Conservation (phyloP, 2,329 filamentous ascomycete species). For the Claviceps citrina region DNA sequence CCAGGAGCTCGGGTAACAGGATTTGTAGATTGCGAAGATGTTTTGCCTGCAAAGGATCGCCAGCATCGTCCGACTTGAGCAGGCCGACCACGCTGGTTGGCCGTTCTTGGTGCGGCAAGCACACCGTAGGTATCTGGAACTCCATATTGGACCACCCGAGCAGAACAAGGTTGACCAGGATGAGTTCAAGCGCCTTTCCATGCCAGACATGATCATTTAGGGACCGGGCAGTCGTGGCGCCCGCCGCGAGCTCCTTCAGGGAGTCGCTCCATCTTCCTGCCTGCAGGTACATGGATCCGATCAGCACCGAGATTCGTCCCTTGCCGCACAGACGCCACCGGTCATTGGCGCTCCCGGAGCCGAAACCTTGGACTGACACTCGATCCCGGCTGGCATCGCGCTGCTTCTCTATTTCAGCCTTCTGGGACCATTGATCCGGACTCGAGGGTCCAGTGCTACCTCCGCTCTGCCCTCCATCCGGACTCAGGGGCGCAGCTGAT, state of each 20-base stretch:
- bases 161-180: slow-evolving; percentile 67
- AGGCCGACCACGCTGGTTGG: slow-evolving; percentile 19
- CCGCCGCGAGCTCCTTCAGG: slow-evolving; percentile 67
- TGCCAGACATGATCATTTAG: slow-evolving; percentile 94
- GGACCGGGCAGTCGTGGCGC: slow-evolving; percentile 58
- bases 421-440: slow-evolving; percentile 24
- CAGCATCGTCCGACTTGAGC: slow-evolving; percentile 14
- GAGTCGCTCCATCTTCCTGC: slow-evolving; percentile 85
- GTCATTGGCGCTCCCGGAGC: slow-evolving; percentile 55
- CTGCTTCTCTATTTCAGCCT: slow-evolving; percentile 26
- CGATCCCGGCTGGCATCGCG: slow-evolving; percentile 38
- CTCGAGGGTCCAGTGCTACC: slow-evolving; percentile 22
- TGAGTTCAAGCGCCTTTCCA: slow-evolving; percentile 82
- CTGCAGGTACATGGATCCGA: slow-evolving; percentile 76
- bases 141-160: slow-evolving; percentile 72
- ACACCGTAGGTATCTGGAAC: slow-evolving; percentile 56
- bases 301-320: slow-evolving; percentile 60
- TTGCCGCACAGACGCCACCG: slow-evolving; percentile 67
- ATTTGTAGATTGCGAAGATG: slow-evolving; percentile 38
- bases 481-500: slow-evolving; percentile 32
- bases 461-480: slow-evolving; percentile 29
- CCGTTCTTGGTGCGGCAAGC: slow-evolving; percentile 34
- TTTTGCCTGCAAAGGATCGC: slow-evolving; percentile 31
- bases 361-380: slow-evolving; percentile 57
- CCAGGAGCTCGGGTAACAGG: slow-evolving; percentile 57